Conservation (phyloP, 805 yeast genomes). For the Vanderwaltozyma verrucispora region DNA sequence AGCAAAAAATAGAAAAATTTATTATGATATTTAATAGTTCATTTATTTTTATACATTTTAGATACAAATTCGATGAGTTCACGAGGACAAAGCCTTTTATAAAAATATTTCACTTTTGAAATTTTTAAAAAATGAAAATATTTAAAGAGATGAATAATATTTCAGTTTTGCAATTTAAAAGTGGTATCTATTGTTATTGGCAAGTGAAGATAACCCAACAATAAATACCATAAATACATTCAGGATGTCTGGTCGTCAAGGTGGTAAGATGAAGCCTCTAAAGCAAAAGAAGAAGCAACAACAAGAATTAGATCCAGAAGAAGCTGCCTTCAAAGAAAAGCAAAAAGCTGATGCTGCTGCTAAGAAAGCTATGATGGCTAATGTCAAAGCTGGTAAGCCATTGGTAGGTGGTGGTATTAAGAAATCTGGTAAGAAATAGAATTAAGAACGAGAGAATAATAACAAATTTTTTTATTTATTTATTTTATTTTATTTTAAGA, state of each 20-base stretch:
- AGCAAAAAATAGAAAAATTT: too few relatives aligned
- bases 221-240: too few relatives aligned
- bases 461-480: background rate
- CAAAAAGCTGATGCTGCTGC: conserved; percentile 94
- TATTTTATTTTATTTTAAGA: background rate
- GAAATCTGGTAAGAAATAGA: conserved; percentile 60
- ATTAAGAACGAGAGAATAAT: background rate
- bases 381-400: conserved; percentile 86
- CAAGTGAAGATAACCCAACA: too few relatives aligned
- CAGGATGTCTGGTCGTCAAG: conserved; percentile 92
- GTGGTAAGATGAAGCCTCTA: conserved; percentile 83
- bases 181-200: too few relatives aligned
- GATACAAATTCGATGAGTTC: too few relatives aligned
- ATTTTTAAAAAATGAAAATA: too few relatives aligned
- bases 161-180: too few relatives aligned
- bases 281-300: conserved; percentile 66
- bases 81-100: too few relatives aligned
- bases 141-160: too few relatives aligned
- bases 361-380: conserved; percentile 77
- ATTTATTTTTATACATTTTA: too few relatives aligned
- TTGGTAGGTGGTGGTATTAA: conserved; percentile 91
- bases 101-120: too few relatives aligned
- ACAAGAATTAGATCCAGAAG: conserved; percentile 78
- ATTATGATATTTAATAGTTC: background rate
- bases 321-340: conserved; percentile 80